phyloP scores from a whole-genome alignment of 805 yeast species.

The Candida nanaspora region DNA sequence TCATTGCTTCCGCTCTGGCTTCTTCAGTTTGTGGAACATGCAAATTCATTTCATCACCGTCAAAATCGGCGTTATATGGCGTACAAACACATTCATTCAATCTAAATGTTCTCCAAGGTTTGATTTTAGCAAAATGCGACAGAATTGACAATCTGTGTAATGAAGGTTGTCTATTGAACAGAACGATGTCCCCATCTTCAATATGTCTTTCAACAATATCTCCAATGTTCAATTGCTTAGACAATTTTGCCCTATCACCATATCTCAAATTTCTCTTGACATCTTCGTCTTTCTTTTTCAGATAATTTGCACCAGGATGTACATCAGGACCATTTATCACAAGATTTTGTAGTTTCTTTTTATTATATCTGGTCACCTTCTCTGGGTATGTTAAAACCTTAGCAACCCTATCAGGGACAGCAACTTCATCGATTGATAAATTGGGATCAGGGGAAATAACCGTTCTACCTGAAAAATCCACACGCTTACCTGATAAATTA shows the following conservation, averaged over 20 bases:
- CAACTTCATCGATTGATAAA: slow-evolving; percentile 90
- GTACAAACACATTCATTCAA: slow-evolving; percentile 98
- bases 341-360: slow-evolving; percentile 64
- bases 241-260: slow-evolving; percentile 76
- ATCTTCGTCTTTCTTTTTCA: slow-evolving; percentile 73
- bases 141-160: slow-evolving; percentile 89
- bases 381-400: slow-evolving; percentile 95
- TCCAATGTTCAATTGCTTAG: slow-evolving; percentile 72
- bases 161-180: slow-evolving; percentile 97
- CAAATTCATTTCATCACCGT: slow-evolving; percentile 98
- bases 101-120: slow-evolving; percentile 98
- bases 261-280: slow-evolving; percentile 84
- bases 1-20: slow-evolving; percentile 98
- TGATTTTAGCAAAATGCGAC: slow-evolving; percentile 90
- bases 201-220: slow-evolving; percentile 95
- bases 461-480: slow-evolving; percentile 96
- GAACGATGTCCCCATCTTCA: slow-evolving; percentile 93
- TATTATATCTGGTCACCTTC: slow-evolving; percentile 82
- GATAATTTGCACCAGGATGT: slow-evolving; percentile 96
- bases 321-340: slow-evolving; percentile 77
- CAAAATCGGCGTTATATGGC: slow-evolving; percentile 98
- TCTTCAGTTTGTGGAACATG: slow-evolving; percentile 99
- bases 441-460: slow-evolving; percentile 99
- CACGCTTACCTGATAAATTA: slow-evolving; percentile 95
- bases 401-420: slow-evolving; percentile 96